phyloP scores from a whole-genome alignment of 331 rosid genomes.

The Saraca asoca region DNA sequence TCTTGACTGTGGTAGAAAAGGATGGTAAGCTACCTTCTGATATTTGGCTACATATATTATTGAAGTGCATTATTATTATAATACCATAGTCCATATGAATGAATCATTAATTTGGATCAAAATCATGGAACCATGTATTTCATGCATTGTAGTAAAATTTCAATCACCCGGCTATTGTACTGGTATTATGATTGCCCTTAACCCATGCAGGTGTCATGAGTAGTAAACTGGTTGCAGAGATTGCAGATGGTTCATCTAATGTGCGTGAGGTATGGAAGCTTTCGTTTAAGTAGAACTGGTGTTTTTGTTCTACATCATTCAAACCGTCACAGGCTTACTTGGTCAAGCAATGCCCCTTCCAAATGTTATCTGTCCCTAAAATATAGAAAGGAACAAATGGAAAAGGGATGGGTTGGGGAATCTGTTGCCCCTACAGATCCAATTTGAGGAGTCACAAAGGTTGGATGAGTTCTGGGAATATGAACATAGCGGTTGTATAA shows the following conservation, averaged over 20 bases:
- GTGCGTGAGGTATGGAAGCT: constrained; percentile 98
- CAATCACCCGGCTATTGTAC: not conserved
- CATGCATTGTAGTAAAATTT: not conserved
- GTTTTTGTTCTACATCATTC: constrained; percentile 9
- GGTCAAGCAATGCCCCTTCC: not conserved
- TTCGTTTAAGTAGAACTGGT: constrained; percentile 52
- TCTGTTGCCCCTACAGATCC: not conserved
- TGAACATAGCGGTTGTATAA: not conserved
- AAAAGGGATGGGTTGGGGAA: constrained; percentile 23
- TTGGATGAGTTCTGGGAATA: not conserved
- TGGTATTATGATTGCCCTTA: constrained; percentile 9
- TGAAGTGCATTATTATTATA: not conserved
- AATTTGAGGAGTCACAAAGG: constrained; percentile 1
- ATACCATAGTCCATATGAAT: not conserved
- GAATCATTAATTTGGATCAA: not conserved
- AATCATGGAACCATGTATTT: constrained; percentile 6
- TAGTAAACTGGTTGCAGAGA: constrained; percentile 64
- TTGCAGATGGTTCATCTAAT: constrained; percentile 91
- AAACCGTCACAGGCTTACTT: constrained; percentile 2
- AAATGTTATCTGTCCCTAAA: not conserved
- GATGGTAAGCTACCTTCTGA: constrained; percentile 59
- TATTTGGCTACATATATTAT: not conserved
- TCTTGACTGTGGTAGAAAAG: constrained; percentile 73
- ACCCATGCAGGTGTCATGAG: constrained; percentile 63
- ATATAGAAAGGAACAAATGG: not conserved